Conservation (phyloP, 495 filamentous ascomycete genomes). For the Bryoglossum gracile region DNA sequence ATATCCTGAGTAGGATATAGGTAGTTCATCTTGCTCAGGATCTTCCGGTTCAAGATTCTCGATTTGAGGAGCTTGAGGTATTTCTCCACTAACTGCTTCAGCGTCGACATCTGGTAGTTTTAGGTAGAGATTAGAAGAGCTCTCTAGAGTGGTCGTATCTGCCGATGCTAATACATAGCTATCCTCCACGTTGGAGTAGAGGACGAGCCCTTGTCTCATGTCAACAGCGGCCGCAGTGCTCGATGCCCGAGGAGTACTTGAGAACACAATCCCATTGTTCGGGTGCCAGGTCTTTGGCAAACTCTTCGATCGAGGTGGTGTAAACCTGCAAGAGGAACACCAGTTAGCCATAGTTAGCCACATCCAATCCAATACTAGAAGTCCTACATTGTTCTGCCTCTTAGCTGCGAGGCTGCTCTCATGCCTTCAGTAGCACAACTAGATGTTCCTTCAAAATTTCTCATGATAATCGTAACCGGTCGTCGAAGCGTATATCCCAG, state of each 20-base stretch:
- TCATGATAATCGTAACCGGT: constrained; percentile 14
- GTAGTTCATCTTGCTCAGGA: constrained; percentile 13
- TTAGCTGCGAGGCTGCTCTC: constrained; percentile 1
- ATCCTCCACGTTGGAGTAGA: constrained; percentile 13
- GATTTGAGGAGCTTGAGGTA: neutral
- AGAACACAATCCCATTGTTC: constrained; percentile 21
- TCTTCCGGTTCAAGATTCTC: neutral
- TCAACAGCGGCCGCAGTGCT: constrained; percentile 3
- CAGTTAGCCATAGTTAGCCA: constrained; percentile 5
- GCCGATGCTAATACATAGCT: constrained; percentile 9
- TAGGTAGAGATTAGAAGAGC: neutral
- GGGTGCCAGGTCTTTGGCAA: constrained; percentile 24
- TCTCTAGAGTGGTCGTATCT: neutral
- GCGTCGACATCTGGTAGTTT: neutral
- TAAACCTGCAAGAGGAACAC: neutral
- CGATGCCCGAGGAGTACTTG: constrained; percentile 4
- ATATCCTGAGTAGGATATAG: constrained; percentile 21
- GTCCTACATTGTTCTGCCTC: neutral
- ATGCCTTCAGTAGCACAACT: constrained; percentile 4
- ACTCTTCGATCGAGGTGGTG: constrained; percentile 4
- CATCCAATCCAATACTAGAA: constrained; percentile 4
- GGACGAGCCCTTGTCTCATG: constrained; percentile 5
- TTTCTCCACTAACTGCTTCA: neutral
- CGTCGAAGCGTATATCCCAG: constrained; percentile 18
- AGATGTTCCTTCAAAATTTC: constrained; percentile 5